Evolutionary conservation across 495 filamentous ascomycete species (phyloP).

Genomic region (Bryoglossum gracile): DNA sequence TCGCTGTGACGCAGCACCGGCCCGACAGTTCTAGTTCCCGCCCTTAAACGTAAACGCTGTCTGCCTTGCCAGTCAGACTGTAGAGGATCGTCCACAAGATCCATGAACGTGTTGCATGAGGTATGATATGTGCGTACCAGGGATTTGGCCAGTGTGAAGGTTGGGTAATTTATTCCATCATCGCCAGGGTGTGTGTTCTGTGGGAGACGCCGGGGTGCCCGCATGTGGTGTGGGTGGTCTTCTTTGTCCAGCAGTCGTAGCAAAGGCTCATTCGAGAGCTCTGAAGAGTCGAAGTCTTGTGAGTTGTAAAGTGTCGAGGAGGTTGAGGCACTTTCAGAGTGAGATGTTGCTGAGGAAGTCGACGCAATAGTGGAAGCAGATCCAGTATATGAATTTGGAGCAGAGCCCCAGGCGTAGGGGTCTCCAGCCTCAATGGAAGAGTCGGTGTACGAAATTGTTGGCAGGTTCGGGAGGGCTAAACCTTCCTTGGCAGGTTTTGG

Average conservation of each 20-base stretch:
- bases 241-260: slow-evolving; percentile 26
- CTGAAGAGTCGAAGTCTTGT: slow-evolving; percentile 2
- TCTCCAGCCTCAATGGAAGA: not conserved
- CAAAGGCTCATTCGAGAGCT: slow-evolving; percentile 30
- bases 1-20: slow-evolving; percentile 26
- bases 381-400: not conserved
- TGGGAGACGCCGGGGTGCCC: slow-evolving; percentile 31
- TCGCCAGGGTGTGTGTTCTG: slow-evolving; percentile 36
- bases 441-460: not conserved
- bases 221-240: slow-evolving; percentile 34
- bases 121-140: slow-evolving; percentile 54
- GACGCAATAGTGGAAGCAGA: not conserved
- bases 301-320: not conserved
- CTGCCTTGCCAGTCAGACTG: slow-evolving; percentile 28
- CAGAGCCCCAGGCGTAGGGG: not conserved
- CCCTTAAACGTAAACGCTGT: slow-evolving; percentile 47
- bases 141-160: slow-evolving; percentile 50
- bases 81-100: slow-evolving; percentile 55
- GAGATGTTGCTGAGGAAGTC: not conserved
- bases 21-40: slow-evolving; percentile 37
- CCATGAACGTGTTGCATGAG: slow-evolving; percentile 52
- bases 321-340: not conserved
- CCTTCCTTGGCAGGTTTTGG: slow-evolving; percentile 17
- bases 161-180: slow-evolving; percentile 32
- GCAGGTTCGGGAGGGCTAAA: not conserved